Conservation (phyloP, 148 eudicot genomes). For the Vaccinium vitisidaea region DNA sequence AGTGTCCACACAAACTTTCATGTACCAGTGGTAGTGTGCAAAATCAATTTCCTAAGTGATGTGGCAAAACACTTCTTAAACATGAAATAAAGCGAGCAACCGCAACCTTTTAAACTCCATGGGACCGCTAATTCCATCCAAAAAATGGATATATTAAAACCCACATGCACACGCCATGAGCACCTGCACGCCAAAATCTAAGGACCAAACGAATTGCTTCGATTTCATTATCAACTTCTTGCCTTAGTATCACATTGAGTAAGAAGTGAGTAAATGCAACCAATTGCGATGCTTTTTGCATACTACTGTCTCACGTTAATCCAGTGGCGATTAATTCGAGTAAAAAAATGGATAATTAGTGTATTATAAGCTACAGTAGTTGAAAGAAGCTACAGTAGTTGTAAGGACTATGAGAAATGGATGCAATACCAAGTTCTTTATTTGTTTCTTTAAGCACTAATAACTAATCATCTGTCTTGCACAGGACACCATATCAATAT, state of each 20-base stretch:
- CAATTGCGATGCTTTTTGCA: neutral
- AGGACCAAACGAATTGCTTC: neutral
- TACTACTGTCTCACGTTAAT: neutral
- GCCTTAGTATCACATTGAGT: neutral
- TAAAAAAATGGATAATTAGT: neutral
- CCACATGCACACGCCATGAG: neutral
- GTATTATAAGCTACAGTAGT: neutral
- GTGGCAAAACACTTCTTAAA: neutral
- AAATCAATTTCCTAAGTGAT: neutral
- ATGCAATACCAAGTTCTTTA: neutral
- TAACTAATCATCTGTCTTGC: neutral
- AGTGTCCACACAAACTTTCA: neutral
- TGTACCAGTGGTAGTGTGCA: too few relatives aligned
- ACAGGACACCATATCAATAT: neutral
- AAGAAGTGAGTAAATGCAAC: constrained; percentile 4
- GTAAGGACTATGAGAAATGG: neutral
- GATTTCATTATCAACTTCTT: neutral
- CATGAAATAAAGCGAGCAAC: neutral
- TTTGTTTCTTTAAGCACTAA: neutral
- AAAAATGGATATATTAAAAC: neutral
- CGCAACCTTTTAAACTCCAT: neutral
- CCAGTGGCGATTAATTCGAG: neutral
- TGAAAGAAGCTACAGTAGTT: neutral
- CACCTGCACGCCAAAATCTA: neutral
- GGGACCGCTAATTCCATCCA: neutral